These are phyloP conservation scores for Radiomyces spectabilis DNA, from an alignment of 192 early-diverging fungal genomes.

Conservation along the genomic window DNA sequence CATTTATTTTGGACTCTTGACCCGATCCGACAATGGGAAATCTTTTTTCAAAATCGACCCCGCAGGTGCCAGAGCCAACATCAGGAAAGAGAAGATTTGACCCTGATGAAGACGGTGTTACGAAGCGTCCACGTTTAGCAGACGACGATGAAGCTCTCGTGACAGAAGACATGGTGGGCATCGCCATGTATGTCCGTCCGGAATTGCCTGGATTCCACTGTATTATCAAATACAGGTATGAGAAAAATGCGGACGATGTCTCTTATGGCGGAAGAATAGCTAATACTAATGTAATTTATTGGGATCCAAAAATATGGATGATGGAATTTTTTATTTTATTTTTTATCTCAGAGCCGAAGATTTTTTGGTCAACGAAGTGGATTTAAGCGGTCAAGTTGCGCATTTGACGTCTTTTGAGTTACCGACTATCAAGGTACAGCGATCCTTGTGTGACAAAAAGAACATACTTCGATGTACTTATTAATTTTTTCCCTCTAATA, in stretches of 20 bases:
- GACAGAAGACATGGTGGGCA: conserved; percentile 13
- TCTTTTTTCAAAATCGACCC: background rate
- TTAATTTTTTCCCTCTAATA: too few species aligned
- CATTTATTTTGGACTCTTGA: background rate
- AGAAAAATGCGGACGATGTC: background rate
- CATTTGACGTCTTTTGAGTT: conserved; percentile 43
- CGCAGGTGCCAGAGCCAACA: background rate
- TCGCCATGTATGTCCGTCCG: conserved; percentile 8
- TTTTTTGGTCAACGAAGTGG: conserved; percentile 93
- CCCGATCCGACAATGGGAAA: background rate
- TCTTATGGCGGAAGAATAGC: background rate
- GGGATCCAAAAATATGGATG: too few species aligned
- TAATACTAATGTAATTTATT: background rate
- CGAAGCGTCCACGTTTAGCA: background rate
- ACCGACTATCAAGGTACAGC: conserved; percentile 2
- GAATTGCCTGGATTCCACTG: conserved; percentile 5
- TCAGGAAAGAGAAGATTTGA: background rate
- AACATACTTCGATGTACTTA: too few species aligned
- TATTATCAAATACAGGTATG: conserved; percentile 20
- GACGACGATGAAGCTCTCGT: background rate
- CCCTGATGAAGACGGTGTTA: background rate
- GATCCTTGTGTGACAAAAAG: too few species aligned
- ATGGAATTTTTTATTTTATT: background rate
- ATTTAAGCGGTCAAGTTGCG: conserved; percentile 57
- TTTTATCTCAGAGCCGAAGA: conserved; percentile 57